phyloP scores from a whole-genome alignment of 345 rosid genomes.

The Salix purpurea region DNA sequence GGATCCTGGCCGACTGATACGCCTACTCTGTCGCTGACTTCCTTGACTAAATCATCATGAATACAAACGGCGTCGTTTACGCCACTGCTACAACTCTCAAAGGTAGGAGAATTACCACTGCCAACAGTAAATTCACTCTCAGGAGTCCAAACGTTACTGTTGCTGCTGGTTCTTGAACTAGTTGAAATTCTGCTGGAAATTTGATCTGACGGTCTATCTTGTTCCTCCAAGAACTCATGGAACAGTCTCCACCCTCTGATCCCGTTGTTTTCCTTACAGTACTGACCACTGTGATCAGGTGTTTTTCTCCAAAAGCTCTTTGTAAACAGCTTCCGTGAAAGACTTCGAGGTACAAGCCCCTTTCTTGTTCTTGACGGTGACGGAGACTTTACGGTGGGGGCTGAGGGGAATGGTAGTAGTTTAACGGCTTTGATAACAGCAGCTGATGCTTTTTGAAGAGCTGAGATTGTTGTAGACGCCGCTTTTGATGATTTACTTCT shows the following conservation, averaged over 20 bases:
- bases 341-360: constrained; percentile 30
- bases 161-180: constrained; percentile 22
- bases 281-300: not conserved
- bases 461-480: constrained; percentile 42
- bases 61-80: constrained; percentile 35
- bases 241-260: constrained; percentile 49
- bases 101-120: constrained; percentile 23
- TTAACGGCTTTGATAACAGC: constrained; percentile 63
- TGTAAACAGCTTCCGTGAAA: constrained; percentile 48
- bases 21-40: constrained; percentile 34
- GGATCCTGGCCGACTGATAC: constrained; percentile 45
- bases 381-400: constrained; percentile 31
- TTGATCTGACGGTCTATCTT: constrained; percentile 35
- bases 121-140: constrained; percentile 46
- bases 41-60: constrained; percentile 5
- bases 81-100: constrained; percentile 10
- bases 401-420: constrained; percentile 48
- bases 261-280: constrained; percentile 9
- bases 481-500: constrained; percentile 27
- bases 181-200: constrained; percentile 11
- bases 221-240: constrained; percentile 42
- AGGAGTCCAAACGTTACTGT: constrained; percentile 31
- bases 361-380: constrained; percentile 11
- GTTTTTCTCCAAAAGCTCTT: constrained; percentile 53
- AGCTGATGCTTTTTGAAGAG: constrained; percentile 54